phyloP scores from a whole-genome alignment of 768 basidiomycete genomes.

The Agrocybe chaxingu region DNA sequence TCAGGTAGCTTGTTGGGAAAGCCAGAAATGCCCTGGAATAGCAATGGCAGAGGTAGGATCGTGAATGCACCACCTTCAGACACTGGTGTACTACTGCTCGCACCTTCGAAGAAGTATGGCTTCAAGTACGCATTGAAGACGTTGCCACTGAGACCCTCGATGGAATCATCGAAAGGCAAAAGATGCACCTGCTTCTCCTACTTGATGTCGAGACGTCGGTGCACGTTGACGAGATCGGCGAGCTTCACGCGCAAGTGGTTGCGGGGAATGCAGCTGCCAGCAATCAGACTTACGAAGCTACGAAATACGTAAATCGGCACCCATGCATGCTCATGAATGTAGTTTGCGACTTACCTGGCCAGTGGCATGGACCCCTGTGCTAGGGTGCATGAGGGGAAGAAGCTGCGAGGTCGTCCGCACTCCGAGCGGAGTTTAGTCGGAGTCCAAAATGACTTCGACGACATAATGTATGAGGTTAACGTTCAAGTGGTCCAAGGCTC shows the following conservation, averaged over 20 bases:
- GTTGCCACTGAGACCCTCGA: slow-evolving; percentile 97
- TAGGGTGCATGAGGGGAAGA: no score
- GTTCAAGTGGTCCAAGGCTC: no score
- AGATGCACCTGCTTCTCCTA: slow-evolving; percentile 98
- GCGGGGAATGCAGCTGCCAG: no score
- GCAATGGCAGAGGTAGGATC: slow-evolving; percentile 84
- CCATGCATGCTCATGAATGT: no score
- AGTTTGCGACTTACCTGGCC: no score
- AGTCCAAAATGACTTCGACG: no score
- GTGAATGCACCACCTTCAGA: slow-evolving; percentile 93
- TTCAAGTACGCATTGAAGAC: slow-evolving; percentile 98
- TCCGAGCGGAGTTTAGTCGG: no score
- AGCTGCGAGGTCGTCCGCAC: no score
- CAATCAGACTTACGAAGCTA: no score
- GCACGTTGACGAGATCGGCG: slow-evolving; percentile 93
- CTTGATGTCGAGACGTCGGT: slow-evolving; percentile 96
- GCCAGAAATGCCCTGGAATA: slow-evolving; percentile 48
- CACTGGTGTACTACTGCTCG: slow-evolving; percentile 80
- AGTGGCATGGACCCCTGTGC: no score
- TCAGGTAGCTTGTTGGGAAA: slow-evolving; percentile 87
- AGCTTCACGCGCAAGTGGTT: slow-evolving; percentile 98
- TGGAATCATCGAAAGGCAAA: slow-evolving; percentile 95
- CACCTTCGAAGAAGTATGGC: slow-evolving; percentile 99
- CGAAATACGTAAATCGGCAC: no score
- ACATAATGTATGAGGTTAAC: no score